A percentile compares a stretch with the other conserved stretches of the same genome.
phyloP scores from a whole-genome alignment of 768 basidiomycete genomes.

The Leccinum disarticulatum region DNA sequence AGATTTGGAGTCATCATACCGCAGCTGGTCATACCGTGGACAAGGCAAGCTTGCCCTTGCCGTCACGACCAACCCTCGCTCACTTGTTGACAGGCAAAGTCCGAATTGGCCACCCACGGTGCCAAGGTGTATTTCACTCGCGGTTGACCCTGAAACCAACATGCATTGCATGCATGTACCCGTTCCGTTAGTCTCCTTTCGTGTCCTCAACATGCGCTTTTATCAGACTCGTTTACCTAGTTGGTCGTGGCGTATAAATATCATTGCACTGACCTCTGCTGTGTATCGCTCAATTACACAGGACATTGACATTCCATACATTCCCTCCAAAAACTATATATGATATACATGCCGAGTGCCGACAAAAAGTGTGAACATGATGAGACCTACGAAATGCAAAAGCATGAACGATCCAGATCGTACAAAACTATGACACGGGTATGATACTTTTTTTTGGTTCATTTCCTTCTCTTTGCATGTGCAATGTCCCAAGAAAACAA shows the following conservation, averaged over 20 bases:
- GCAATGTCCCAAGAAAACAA: constrained; percentile 22
- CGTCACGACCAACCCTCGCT: background rate
- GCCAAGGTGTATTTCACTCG: constrained; percentile 88
- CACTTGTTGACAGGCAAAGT: constrained; percentile 60
- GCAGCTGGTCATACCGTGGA: constrained; percentile 87
- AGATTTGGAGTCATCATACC: constrained; percentile 79
- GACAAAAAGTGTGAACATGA: constrained; percentile 6
- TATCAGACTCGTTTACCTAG: constrained; percentile 1
- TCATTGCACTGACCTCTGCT: constrained; percentile 11
- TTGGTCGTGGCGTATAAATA: constrained; percentile 13
- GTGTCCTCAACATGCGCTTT: background rate
- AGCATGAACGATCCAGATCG: constrained; percentile 76
- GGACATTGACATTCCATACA: background rate
- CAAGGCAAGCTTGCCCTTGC: constrained; percentile 51
- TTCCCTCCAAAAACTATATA: background rate
- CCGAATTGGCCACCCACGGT: constrained; percentile 79
- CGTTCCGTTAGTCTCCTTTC: background rate
- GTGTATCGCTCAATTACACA: constrained; percentile 1
- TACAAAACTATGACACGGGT: constrained; percentile 18
- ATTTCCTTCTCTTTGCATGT: constrained; percentile 10
- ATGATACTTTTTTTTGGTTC: constrained; percentile 29
- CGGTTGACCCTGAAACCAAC: constrained; percentile 46
- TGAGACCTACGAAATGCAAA: constrained; percentile 62
- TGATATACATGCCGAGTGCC: constrained; percentile 9
- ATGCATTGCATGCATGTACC: constrained; percentile 18